A percentile compares a stretch with the other conserved stretches of the same genome.
phyloP scores from a whole-genome alignment of 306 rosid genomes.

The Begonia fuchsioides region DNA sequence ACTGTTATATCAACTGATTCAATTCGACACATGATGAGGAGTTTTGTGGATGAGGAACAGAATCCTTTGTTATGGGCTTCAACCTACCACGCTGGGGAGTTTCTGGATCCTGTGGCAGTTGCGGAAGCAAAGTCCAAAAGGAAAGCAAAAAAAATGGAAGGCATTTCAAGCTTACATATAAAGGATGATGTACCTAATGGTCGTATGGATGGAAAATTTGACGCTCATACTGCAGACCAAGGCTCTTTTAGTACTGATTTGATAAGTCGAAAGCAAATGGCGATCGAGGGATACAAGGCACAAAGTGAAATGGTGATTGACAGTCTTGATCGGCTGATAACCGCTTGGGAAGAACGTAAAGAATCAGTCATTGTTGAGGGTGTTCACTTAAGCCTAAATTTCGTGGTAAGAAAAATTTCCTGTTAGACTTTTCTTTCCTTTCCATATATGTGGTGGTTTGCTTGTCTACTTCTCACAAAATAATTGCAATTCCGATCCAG shows the following conservation, averaged over 20 bases:
- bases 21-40: constrained; percentile 98
- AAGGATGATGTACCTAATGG: constrained; percentile 38
- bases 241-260: constrained; percentile 32
- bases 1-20: constrained; percentile 95
- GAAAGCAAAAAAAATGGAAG: constrained; percentile 61
- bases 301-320: constrained; percentile 99
- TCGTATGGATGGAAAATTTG: constrained; percentile 17
- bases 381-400: constrained; percentile 93
- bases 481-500: constrained; percentile 17
- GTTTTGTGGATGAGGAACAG: constrained; percentile 81
- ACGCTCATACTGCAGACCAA: constrained; percentile 20
- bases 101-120: constrained; percentile 81
- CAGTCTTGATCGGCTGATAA: constrained; percentile 96
- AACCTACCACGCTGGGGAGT: constrained; percentile 98
- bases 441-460: constrained; percentile 1
- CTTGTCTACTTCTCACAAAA: neutral
- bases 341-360: constrained; percentile 93
- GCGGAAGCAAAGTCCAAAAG: constrained; percentile 72
- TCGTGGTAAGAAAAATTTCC: constrained; percentile 44
- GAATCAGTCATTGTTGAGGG: constrained; percentile 96
- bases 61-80: constrained; percentile 96
- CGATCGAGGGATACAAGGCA: constrained; percentile 88
- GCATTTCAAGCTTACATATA: constrained; percentile 28
- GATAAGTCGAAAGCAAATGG: constrained; percentile 78
- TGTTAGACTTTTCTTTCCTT: neutral